Evolutionary conservation across 257 asterid species (phyloP), one percentile per base, ranked within the genome.

Genomic region (Solanum etuberosum): DNA sequence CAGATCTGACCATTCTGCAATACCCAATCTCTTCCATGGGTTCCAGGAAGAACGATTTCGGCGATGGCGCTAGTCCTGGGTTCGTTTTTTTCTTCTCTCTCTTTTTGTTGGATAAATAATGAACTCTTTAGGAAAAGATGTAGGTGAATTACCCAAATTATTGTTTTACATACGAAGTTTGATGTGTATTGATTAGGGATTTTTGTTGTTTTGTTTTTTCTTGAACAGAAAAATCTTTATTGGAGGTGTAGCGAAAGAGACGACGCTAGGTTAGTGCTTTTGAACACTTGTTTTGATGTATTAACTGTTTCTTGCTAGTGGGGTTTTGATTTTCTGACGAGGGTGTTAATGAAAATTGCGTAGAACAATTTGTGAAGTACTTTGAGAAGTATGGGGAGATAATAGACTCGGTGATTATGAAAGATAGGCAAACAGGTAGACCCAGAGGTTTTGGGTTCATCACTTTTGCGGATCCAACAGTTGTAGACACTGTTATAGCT

Each of bases 31-130:
- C 16, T 13, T 2, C 59, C 20, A 96, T 96, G 99, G 97, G 94
- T 87, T 94, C 98, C 89, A 93, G 87, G 92, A 94, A 93, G 87
- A 88, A 93, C 16, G 98, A 95, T 90, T 96, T 91, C 86, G 98
- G 98, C 31, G 98, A 96, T 86, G 98, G 98, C 84, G 98, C 98
- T 85, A 95, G 98, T 91, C 98, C 98, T 11, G 98, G 99, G 99
- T 96, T 83, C 63, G 93, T 78, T 20, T 85, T 23, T 63, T 72
- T 1, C 4, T 4, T 7, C 12, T 31, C 3, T 15, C 2, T 16
- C 21, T 15, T 9, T 68, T 65, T 13, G 54, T 74, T 37, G 16
- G 82, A 21, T 73, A 73, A 73, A 37, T 37, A 34, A n/a, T 35
- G 6, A 73, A 21, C 9, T 73, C 2, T 73, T 14, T 37, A 74